Evolutionary conservation across 495 filamentous ascomycete species (phyloP).

Genomic region (Tuber microsphaerosporum): DNA sequence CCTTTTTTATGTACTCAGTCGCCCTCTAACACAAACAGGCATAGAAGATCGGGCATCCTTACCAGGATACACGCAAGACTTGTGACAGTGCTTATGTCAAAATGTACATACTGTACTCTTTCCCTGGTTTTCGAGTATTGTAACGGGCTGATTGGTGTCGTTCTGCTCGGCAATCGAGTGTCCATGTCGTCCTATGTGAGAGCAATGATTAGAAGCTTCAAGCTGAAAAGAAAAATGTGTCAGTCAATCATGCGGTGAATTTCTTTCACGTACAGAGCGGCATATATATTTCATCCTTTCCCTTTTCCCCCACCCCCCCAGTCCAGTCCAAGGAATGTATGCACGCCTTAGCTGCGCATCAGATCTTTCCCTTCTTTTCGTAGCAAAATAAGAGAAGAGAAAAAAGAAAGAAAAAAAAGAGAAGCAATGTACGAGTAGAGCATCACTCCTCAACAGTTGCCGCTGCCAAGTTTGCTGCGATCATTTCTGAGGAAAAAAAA

Average conservation of each 20-base stretch:
- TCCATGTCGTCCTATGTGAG: not conserved
- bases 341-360: not conserved
- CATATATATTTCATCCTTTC: not conserved
- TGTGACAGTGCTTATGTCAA: constrained; percentile 1
- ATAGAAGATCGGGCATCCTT: not conserved
- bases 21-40: not conserved
- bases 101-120: not conserved
- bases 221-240: not conserved
- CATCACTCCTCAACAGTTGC: not conserved
- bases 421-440: not conserved
- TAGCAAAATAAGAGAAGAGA: not conserved
- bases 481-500: not conserved
- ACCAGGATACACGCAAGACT: not conserved
- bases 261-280: not conserved
- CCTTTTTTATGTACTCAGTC: not conserved
- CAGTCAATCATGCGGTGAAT: not conserved
- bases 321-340: constrained; percentile 2
- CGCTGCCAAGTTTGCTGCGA: not conserved
- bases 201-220: not conserved
- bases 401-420: not conserved
- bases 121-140: not conserved
- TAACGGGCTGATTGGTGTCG: not conserved
- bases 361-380: not conserved
- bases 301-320: not conserved
- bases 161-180: constrained; percentile 4